A percentile compares a stretch with the other conserved stretches of the same genome.
These are phyloP conservation scores for Epichloe hybrida DNA, from an alignment of 2,329 filamentous ascomycete species.

Conservation along the genomic window DNA sequence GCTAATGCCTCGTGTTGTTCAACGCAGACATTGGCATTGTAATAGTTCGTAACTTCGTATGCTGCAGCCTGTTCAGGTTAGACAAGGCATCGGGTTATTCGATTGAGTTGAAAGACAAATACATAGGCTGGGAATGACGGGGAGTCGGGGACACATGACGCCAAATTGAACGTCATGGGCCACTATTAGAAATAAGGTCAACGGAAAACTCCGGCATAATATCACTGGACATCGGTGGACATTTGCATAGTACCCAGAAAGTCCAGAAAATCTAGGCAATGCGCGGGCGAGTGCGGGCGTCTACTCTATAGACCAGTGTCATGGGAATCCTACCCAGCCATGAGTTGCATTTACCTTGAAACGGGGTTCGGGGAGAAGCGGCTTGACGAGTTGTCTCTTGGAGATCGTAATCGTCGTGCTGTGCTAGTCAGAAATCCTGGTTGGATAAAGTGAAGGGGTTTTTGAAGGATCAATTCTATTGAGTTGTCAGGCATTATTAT, in stretches of 20 bases:
- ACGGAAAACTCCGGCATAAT: neutral
- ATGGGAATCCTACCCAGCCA: no score
- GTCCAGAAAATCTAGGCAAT: no score
- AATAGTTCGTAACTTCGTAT: neutral
- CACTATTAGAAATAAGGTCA: neutral
- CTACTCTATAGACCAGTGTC: neutral
- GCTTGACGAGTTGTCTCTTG: neutral
- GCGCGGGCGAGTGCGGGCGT: neutral
- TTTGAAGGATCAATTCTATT: no score
- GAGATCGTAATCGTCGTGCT: no score
- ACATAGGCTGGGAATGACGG: neutral
- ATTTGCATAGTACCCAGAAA: no score
- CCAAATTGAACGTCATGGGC: constrained; percentile 1
- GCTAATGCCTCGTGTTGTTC: neutral
- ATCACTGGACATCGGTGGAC: no score
- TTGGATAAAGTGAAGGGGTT: neutral
- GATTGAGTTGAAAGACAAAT: neutral
- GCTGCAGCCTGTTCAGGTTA: neutral
- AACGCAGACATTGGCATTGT: neutral
- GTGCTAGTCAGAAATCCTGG: neutral
- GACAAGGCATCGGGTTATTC: neutral
- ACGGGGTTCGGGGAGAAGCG: neutral
- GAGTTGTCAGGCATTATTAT: no score
- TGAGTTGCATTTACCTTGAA: neutral
- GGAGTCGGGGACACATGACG: neutral